Conservation (phyloP, 768 basidiomycete genomes). For the Mrakia gelida region DNA sequence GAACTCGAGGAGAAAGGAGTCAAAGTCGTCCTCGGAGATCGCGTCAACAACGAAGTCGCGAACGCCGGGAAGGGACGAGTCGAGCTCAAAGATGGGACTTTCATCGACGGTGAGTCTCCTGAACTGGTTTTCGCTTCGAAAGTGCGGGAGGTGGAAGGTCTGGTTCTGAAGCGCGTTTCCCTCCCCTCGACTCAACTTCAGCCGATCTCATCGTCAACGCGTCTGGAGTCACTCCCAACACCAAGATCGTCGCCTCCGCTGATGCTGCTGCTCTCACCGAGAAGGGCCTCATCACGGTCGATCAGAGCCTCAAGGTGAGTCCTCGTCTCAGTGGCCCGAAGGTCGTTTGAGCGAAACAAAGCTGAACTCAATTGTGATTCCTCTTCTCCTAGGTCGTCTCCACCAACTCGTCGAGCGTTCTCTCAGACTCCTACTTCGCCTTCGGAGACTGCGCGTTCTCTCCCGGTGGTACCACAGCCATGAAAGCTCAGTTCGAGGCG, state of each 20-base stretch:
- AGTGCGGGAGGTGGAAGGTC: too few relatives aligned
- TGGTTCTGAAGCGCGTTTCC: too few relatives aligned
- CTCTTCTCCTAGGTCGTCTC: not conserved
- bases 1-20: constrained; percentile 14
- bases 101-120: constrained; percentile 4
- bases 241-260: not conserved
- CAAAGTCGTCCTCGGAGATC: constrained; percentile 8
- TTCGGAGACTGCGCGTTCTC: constrained; percentile 19
- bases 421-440: not conserved
- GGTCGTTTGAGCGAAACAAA: too few relatives aligned
- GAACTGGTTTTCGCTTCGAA: too few relatives aligned
- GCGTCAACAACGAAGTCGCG: not conserved
- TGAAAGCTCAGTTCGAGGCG: constrained; percentile 1
- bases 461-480: constrained; percentile 10
- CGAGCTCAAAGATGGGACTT: not conserved
- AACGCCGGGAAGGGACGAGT: constrained; percentile 14
- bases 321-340: too few relatives aligned
- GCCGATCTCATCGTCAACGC: constrained; percentile 28
- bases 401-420: not conserved
- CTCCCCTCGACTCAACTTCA: not conserved
- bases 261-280: not conserved
- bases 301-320: constrained; percentile 5
- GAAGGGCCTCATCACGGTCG: constrained; percentile 15
- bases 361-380: too few relatives aligned
- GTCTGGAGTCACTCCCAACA: constrained; percentile 12